These are phyloP conservation scores for Buddleja alternifolia DNA, from an alignment of 257 asterid genomes.

Conservation along the genomic window DNA sequence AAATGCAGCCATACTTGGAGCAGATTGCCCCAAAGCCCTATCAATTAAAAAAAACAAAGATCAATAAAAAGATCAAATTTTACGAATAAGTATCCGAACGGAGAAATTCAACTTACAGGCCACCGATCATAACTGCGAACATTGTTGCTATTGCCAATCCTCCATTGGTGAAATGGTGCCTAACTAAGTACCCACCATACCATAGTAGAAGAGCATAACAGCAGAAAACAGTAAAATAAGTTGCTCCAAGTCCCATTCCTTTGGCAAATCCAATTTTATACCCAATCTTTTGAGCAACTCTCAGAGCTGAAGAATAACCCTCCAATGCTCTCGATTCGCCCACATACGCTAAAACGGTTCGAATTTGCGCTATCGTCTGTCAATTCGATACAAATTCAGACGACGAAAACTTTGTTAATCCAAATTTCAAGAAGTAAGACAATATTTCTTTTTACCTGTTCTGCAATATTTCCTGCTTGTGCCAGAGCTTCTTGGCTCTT, in stretches of 20 bases:
- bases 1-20: constrained; percentile 88
- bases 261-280: constrained; percentile 79
- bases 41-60: constrained; percentile 2
- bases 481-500: constrained; percentile 86
- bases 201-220: constrained; percentile 88
- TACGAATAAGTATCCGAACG: not conserved
- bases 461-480: constrained; percentile 83
- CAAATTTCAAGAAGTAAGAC: not conserved
- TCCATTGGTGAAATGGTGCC: constrained; percentile 86
- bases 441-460: constrained; percentile 56
- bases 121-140: constrained; percentile 98
- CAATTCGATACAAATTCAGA: constrained; percentile 25
- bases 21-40: constrained; percentile 89
- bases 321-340: constrained; percentile 91
- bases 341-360: constrained; percentile 79
- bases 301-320: constrained; percentile 71
- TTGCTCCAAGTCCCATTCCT: constrained; percentile 86
- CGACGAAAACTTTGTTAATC: not conserved
- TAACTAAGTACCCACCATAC: constrained; percentile 91
- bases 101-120: constrained; percentile 64
- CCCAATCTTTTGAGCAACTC: constrained; percentile 66
- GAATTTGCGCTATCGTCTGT: constrained; percentile 81
- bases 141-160: constrained; percentile 92
- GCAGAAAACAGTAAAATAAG: constrained; percentile 84
- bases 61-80: not conserved